Evolutionary conservation across 495 filamentous ascomycete species (phyloP), one percentile per base, ranked within the genome.

Genomic region (Neurospora hispaniola): DNA sequence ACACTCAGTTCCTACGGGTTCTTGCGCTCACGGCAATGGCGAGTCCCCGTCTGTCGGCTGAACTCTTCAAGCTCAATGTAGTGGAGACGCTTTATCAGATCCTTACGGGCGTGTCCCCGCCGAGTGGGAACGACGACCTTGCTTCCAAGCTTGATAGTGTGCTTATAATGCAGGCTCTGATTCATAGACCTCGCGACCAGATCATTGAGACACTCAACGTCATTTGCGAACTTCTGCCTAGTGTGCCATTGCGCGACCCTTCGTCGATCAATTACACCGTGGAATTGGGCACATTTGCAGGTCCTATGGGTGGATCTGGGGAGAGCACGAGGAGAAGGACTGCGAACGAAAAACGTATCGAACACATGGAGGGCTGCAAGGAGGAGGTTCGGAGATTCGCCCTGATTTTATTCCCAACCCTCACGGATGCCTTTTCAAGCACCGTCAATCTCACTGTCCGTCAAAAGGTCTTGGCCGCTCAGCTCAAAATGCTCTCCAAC

Each of bases 71-170:
- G 82, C 93, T 98, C 91, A 93, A 97, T 77, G 92, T 99, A 62
- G 96, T 98, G 20, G 96, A 99, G 79, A 99, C 96, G 1, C 87
- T 99, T 12, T 98, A 97, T 80, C 96, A 99, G 80, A 99, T 98
- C 44, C 82, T 99, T 73, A 99, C 96, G 1, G 96, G 96, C 42
- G 92, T 99, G 1, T 99, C 96, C 0, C 93, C 96, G 8, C 96
- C 96, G 31, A 88, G 84, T 75, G 92, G 92, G 54, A 87, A 86
- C 6, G 93, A 96, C 20, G 91, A 95, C 79, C 86, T 93, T 41
- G 91, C 92, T n/a, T 88, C 87, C 35, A 97, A 96, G 82, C 94
- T 98, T 78, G 95, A 98, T 82, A 97, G 93, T 78, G 95, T 98
- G 39, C 89, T 99, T 69, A 94, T 98, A 81, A 98, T 99, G 96